Conservation (phyloP, 2,329 filamentous ascomycete species). For the Chaetomium olivaceum region DNA sequence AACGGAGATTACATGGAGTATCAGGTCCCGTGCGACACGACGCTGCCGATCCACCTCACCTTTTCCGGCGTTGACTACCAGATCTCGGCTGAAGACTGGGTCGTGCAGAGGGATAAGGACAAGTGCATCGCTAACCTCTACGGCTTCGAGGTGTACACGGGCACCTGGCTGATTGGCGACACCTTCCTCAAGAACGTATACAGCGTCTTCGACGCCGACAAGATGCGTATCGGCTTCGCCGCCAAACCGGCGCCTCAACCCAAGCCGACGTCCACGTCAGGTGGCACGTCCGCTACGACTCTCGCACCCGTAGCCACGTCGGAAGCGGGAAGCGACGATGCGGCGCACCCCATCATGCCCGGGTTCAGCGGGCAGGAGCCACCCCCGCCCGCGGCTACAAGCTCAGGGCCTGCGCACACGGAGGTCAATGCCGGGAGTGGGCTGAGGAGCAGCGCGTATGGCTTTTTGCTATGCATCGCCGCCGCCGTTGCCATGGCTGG, state of each 20-base stretch:
- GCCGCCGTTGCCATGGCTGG: constrained; percentile 33
- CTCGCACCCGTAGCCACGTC: background rate
- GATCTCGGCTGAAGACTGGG: constrained; percentile 71
- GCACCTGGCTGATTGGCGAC: constrained; percentile 79
- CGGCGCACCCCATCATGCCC: constrained; percentile 28
- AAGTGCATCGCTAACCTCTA: constrained; percentile 72
- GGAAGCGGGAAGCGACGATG: constrained; percentile 16
- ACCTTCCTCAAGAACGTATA: constrained; percentile 91
- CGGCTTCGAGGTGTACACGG: constrained; percentile 65
- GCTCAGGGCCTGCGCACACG: constrained; percentile 31
- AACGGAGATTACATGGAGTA: constrained; percentile 61
- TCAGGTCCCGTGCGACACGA: constrained; percentile 71
- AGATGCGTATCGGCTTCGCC: constrained; percentile 58
- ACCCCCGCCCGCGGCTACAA: constrained; percentile 32
- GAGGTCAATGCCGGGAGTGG: constrained; percentile 33
- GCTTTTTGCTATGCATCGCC: constrained; percentile 31
- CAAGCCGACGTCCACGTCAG: constrained; percentile 26
- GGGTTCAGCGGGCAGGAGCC: constrained; percentile 44
- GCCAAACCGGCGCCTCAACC: constrained; percentile 35
- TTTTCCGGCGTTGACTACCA: constrained; percentile 69
- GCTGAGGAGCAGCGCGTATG: constrained; percentile 28
- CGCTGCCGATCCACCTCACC: constrained; percentile 59
- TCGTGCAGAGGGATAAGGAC: constrained; percentile 51
- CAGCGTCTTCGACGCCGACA: constrained; percentile 76
- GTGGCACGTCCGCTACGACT: constrained; percentile 15